Conservation (phyloP, 305 asterid genomes). For the Caryopteris hybrid region DNA sequence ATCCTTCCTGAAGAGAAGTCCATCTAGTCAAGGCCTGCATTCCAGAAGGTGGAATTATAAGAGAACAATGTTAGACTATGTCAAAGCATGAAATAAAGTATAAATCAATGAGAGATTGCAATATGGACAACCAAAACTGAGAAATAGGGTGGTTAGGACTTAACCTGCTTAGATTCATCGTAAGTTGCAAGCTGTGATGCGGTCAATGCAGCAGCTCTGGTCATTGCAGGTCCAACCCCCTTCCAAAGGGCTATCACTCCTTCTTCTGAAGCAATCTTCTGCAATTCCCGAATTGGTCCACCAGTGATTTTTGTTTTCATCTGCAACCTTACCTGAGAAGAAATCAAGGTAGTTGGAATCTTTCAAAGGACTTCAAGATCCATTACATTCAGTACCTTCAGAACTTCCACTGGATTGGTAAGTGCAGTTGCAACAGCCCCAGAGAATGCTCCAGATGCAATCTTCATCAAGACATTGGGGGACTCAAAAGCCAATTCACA, state of each 20-base stretch:
- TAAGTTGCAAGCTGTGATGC: conserved; percentile 92
- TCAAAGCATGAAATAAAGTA: conserved; percentile 12
- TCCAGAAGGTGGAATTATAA: conserved; percentile 4
- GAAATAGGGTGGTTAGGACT: conserved; percentile 20
- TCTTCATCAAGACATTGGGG: conserved; percentile 93
- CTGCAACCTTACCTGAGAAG: conserved; percentile 73
- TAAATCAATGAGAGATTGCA: neutral
- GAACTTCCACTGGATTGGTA: conserved; percentile 84
- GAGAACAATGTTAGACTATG: neutral
- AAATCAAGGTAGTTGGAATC: conserved; percentile 25
- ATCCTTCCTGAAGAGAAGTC: conserved; percentile 90
- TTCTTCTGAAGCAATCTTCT: conserved; percentile 70
- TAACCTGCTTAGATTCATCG: conserved; percentile 89
- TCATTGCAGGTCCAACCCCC: conserved; percentile 93
- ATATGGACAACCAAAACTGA: conserved; percentile 1
- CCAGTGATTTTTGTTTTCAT: conserved; percentile 45
- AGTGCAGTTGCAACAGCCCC: conserved; percentile 91
- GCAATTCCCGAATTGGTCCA: conserved; percentile 58
- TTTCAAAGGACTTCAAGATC: conserved; percentile 2
- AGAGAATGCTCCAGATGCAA: conserved; percentile 93
- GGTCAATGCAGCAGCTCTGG: conserved; percentile 87
- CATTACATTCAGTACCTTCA: conserved; percentile 55
- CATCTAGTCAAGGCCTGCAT: conserved; percentile 66
- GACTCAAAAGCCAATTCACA: conserved; percentile 98
- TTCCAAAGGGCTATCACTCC: conserved; percentile 91